phyloP scores from a whole-genome alignment of 257 asterid genomes.

The Misopates orontium region DNA sequence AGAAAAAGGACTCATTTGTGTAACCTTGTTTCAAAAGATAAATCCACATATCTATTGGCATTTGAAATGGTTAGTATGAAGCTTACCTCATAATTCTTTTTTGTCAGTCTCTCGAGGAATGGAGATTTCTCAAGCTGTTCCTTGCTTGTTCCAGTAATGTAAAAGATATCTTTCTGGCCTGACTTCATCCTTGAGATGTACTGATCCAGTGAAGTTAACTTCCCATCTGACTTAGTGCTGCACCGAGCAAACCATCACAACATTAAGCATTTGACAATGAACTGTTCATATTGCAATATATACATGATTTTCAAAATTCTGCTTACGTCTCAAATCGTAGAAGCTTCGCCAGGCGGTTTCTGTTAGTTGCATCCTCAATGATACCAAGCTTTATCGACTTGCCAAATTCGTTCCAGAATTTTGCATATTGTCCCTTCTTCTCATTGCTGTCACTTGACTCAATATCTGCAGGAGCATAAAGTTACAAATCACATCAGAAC shows the following conservation, averaged over 20 bases:
- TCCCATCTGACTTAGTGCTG: conserved; percentile 87
- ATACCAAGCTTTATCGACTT: conserved; percentile 91
- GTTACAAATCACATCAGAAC: conserved; percentile 18
- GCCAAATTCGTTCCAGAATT: conserved; percentile 92
- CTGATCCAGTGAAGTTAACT: conserved; percentile 80
- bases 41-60: not conserved
- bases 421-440: conserved; percentile 82
- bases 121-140: conserved; percentile 96
- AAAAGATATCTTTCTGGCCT: conserved; percentile 93
- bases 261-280: not conserved
- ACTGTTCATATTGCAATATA: no score
- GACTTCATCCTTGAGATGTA: conserved; percentile 93
- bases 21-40: not conserved
- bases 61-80: not conserved
- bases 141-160: conserved; percentile 87
- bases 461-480: conserved; percentile 41
- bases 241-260: conserved; percentile 13
- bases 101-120: conserved; percentile 82
- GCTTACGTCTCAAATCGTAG: conserved; percentile 83
- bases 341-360: conserved; percentile 86
- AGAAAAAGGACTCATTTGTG: not conserved
- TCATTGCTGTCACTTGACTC: conserved; percentile 64
- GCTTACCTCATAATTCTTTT: conserved; percentile 83
- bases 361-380: conserved; percentile 79
- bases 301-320: not conserved